phyloP scores from a whole-genome alignment of 768 basidiomycete species.

The Russula lepida region DNA sequence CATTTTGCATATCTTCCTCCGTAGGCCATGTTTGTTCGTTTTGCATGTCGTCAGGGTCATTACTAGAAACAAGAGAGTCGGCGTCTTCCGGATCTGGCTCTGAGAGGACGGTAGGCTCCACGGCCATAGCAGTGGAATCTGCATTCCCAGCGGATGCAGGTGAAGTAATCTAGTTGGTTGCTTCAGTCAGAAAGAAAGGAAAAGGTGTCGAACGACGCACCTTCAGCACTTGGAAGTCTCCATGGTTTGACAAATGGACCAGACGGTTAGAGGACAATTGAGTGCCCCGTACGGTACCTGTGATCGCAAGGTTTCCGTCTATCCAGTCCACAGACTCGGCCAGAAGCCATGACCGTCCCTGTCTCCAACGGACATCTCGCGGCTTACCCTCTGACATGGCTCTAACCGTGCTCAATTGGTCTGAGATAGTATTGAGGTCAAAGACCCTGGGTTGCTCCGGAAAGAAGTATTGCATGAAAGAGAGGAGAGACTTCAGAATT shows the following conservation, averaged over 20 bases:
- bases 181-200: background rate
- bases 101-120: constrained; percentile 57
- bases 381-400: constrained; percentile 82
- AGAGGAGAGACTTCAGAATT: constrained; percentile 80
- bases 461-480: constrained; percentile 93
- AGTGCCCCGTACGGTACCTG: constrained; percentile 78
- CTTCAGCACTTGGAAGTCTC: constrained; percentile 80
- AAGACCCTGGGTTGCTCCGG: constrained; percentile 71
- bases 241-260: constrained; percentile 78
- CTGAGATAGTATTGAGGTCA: constrained; percentile 57
- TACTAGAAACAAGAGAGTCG: constrained; percentile 81
- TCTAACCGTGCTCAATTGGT: constrained; percentile 64
- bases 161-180: constrained; percentile 53
- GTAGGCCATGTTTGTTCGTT: constrained; percentile 99
- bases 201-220: constrained; percentile 34
- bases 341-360: constrained; percentile 68
- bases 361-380: constrained; percentile 70
- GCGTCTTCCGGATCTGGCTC: constrained; percentile 56
- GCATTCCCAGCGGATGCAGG: constrained; percentile 35
- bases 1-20: constrained; percentile 82
- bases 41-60: constrained; percentile 79
- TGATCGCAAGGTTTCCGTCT: constrained; percentile 61
- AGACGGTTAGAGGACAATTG: constrained; percentile 74
- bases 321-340: constrained; percentile 58
- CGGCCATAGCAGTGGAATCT: constrained; percentile 47